Conservation (phyloP, 1,284 basidiomycete species). For the Papiliotrema terrestris region DNA sequence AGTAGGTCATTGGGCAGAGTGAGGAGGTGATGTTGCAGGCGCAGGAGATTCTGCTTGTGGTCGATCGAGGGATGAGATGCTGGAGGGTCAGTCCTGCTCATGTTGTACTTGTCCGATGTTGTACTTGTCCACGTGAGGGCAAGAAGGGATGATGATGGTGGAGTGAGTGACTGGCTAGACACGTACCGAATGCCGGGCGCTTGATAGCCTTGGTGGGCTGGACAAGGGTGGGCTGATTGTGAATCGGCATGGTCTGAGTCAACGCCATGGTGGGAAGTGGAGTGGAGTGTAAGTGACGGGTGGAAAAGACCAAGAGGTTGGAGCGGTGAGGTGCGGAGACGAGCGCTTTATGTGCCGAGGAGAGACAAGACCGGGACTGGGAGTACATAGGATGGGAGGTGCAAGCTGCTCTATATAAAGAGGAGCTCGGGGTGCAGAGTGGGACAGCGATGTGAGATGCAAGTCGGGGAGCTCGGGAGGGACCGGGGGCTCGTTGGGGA, state of each 20-base stretch:
- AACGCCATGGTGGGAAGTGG: neutral
- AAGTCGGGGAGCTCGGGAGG: neutral
- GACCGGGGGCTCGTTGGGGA: neutral
- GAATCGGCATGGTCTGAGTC: neutral
- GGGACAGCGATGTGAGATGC: neutral
- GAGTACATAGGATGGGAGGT: too few species aligned
- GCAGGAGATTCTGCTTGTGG: constrained; percentile 36
- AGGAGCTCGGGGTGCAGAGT: neutral
- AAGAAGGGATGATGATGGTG: too few species aligned
- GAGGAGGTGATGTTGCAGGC: constrained; percentile 38
- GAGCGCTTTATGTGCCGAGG: too few species aligned
- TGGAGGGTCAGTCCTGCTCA: neutral
- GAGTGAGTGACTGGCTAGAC: too few species aligned
- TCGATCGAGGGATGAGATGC: constrained; percentile 17
- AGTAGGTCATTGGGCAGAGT: constrained; percentile 37
- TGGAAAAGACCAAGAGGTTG: too few species aligned
- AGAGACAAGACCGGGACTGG: too few species aligned
- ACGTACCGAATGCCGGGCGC: neutral
- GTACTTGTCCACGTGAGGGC: too few species aligned
- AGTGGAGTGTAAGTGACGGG: neutral
- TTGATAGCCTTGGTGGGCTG: neutral
- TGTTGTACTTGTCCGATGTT: too few species aligned
- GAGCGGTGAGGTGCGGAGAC: too few species aligned
- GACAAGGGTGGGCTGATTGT: neutral
- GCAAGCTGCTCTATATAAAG: too few species aligned